These are phyloP conservation scores for Mortierella sp. DNA, from an alignment of 371 early-diverging fungal species.

Conservation along the genomic window DNA sequence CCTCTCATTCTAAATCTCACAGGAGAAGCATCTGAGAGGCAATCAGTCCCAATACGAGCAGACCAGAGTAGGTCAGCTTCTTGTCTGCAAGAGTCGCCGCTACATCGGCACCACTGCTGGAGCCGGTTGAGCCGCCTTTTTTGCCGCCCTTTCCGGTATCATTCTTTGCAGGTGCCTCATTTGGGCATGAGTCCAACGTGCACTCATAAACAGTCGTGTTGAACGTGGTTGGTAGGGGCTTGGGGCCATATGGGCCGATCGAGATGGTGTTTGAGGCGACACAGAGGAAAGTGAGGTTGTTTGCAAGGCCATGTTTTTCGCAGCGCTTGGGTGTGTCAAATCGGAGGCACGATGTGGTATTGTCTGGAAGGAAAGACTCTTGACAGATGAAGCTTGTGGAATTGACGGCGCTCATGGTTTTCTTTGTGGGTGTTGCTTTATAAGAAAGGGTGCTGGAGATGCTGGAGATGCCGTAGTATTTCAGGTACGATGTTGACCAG, in stretches of 20 bases:
- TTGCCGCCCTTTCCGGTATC: neutral
- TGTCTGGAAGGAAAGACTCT: conserved; percentile 6
- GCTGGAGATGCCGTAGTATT: too few relatives aligned
- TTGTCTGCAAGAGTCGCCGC: too few relatives aligned
- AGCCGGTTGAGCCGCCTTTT: neutral
- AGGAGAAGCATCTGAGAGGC: too few relatives aligned
- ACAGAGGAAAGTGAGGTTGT: conserved; percentile 7
- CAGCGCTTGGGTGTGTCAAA: conserved; percentile 13
- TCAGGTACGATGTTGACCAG: too few relatives aligned
- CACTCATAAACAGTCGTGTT: neutral
- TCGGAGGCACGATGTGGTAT: conserved; percentile 14
- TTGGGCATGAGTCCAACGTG: neutral
- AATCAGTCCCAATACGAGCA: too few relatives aligned
- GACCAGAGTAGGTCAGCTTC: too few relatives aligned
- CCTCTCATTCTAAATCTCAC: too few relatives aligned
- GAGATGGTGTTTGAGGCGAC: conserved; percentile 13
- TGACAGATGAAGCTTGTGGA: conserved; percentile 7
- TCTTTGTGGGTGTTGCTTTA: too few relatives aligned
- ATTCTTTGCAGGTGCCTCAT: neutral
- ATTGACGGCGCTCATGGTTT: neutral
- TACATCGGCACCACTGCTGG: too few relatives aligned
- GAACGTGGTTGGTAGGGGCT: neutral
- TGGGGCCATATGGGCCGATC: conserved; percentile 2
- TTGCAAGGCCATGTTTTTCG: conserved; percentile 2
- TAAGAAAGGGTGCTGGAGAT: too few relatives aligned